Percentiles rank a stretch among this genome's conserved stretches.
Evolutionary conservation across 2,329 filamentous ascomycete genomes (phyloP).

Genomic region (Colletotrichum agaves): DNA sequence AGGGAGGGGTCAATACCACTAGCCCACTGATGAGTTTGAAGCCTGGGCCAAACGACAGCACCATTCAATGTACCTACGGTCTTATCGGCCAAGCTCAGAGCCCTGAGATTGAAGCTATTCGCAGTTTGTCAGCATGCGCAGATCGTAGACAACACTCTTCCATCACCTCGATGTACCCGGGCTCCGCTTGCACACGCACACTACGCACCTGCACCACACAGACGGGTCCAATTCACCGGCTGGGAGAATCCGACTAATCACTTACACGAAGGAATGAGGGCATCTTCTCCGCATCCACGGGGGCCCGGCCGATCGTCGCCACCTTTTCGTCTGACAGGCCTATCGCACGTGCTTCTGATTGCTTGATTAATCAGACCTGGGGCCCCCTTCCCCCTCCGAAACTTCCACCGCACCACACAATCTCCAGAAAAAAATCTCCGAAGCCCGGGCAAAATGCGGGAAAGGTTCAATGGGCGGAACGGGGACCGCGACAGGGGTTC

Average conservation of each 20-base stretch:
- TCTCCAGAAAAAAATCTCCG: background rate
- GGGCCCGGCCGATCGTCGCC: conserved; percentile 9
- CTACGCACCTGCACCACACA: too few species aligned
- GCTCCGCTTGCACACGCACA: too few species aligned
- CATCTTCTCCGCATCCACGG: conserved; percentile 10
- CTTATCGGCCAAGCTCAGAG: too few species aligned
- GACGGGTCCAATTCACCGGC: background rate
- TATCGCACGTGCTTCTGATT: background rate
- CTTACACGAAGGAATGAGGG: background rate
- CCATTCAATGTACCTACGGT: too few species aligned
- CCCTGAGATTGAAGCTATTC: conserved; percentile 19
- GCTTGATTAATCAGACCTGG: background rate
- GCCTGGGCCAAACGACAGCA: too few species aligned
- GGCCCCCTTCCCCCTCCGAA: background rate
- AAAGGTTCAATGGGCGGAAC: conserved; percentile 2
- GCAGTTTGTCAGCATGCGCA: background rate
- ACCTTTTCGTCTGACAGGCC: background rate
- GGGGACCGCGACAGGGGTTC: conserved; percentile 4
- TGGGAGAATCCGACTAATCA: conserved; percentile 9
- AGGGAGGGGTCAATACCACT: too few species aligned
- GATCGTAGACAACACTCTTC: background rate
- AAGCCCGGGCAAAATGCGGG: background rate
- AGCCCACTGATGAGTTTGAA: too few species aligned
- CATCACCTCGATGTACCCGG: background rate
- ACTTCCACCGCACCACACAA: background rate